Conservation (phyloP, 2,329 filamentous ascomycete species). For the Verticillium tricorpus region DNA sequence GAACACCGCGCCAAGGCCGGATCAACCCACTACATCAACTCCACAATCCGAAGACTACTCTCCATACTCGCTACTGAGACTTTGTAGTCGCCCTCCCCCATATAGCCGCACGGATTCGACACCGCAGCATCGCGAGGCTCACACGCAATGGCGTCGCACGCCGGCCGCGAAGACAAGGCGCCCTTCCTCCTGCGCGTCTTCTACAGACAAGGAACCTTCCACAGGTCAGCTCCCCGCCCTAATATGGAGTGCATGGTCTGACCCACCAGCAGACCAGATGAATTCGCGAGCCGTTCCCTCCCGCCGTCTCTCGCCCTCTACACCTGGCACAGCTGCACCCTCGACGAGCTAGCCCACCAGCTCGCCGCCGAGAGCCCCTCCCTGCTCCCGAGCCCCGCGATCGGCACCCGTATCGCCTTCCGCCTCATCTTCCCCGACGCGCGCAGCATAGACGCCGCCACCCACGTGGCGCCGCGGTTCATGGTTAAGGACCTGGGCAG, state of each 20-base stretch:
- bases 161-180: conserved; percentile 64
- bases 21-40: neutral
- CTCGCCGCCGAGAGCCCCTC: conserved; percentile 58
- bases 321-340: conserved; percentile 77
- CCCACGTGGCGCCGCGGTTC: conserved; percentile 51
- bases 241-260: conserved; percentile 8
- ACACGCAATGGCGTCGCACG: neutral
- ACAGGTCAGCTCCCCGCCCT: conserved; percentile 47
- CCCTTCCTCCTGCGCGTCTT: conserved; percentile 86
- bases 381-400: conserved; percentile 66
- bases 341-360: conserved; percentile 75
- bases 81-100: neutral
- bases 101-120: neutral
- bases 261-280: conserved; percentile 52
- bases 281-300: conserved; percentile 58
- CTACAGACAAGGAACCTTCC: conserved; percentile 70
- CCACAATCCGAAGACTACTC: neutral
- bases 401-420: conserved; percentile 83
- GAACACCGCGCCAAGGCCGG: too few relatives aligned
- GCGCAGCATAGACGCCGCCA: conserved; percentile 18
- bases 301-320: conserved; percentile 74
- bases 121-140: neutral
- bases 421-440: conserved; percentile 82
- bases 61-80: neutral
- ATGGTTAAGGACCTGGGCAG: conserved; percentile 78